Evolutionary conservation across 768 basidiomycete species (phyloP).

Genomic region (Russula abietina): DNA sequence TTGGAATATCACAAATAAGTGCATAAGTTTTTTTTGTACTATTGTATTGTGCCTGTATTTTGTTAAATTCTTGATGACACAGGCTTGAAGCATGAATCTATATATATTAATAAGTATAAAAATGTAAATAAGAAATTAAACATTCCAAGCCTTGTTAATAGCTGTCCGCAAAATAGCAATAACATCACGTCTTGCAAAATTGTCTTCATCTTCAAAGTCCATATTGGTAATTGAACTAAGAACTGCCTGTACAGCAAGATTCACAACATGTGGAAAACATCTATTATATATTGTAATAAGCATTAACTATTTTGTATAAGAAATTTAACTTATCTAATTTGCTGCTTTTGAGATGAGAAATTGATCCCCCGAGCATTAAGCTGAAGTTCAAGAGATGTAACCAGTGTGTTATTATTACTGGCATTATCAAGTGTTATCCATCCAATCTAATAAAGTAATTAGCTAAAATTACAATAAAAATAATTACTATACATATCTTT

Average conservation of each 20-base stretch:
- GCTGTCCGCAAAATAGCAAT: no score
- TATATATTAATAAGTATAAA: no score
- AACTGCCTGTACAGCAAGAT: constrained; percentile 12
- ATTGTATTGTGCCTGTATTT: no score
- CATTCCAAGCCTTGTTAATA: no score
- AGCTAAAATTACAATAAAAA: no score
- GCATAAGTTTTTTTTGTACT: no score
- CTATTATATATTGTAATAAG: constrained; percentile 22
- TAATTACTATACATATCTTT: no score
- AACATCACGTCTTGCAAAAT: no score
- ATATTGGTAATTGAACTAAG: background rate
- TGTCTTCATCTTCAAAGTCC: no score
- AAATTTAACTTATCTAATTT: constrained; percentile 19
- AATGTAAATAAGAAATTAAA: no score
- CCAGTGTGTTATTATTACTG: constrained; percentile 27
- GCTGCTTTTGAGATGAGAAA: background rate
- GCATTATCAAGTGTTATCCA: constrained; percentile 34
- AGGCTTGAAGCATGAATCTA: background rate
- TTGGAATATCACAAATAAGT: constrained; percentile 26
- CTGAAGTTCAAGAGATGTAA: no score
- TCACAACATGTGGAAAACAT: constrained; percentile 26
- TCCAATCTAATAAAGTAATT: constrained; percentile 33
- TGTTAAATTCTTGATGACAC: background rate
- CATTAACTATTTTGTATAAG: background rate
- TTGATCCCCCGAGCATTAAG: no score